phyloP scores from a whole-genome alignment of 2,329 filamentous ascomycete genomes.

The Epichloe sibirici region DNA sequence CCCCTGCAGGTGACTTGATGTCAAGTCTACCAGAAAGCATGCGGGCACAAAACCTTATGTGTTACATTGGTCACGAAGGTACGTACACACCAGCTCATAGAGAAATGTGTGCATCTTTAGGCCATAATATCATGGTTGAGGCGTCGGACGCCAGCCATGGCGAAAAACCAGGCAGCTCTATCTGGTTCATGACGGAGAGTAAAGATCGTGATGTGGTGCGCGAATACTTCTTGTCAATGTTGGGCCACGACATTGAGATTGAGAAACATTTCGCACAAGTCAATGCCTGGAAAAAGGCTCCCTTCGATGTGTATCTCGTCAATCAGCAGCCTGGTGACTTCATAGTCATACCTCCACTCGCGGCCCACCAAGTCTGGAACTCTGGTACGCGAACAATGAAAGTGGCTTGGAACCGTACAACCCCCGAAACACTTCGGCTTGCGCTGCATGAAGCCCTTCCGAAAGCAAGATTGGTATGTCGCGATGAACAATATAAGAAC shows the following conservation, averaged over 20 bases:
- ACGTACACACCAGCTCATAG: constrained; percentile 92
- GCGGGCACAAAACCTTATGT: constrained; percentile 95
- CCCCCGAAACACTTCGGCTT: constrained; percentile 81
- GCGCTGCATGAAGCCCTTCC: constrained; percentile 80
- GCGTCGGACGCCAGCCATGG: constrained; percentile 62
- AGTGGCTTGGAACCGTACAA: constrained; percentile 94
- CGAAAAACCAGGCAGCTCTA: constrained; percentile 74
- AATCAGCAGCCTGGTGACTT: constrained; percentile 87
- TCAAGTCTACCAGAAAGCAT: constrained; percentile 76
- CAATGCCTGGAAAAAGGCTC: constrained; percentile 89
- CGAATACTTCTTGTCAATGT: constrained; percentile 84
- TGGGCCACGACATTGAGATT: constrained; percentile 93
- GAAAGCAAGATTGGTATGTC: constrained; percentile 79
- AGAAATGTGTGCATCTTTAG: constrained; percentile 94
- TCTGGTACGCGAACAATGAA: constrained; percentile 92
- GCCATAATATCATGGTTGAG: constrained; percentile 98
- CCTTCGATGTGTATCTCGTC: constrained; percentile 84
- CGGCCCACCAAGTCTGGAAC: constrained; percentile 97
- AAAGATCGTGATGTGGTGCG: constrained; percentile 83
- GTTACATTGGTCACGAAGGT: constrained; percentile 93
- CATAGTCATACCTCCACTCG: constrained; percentile 82
- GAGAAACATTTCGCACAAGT: constrained; percentile 95
- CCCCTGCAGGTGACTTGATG: constrained; percentile 83
- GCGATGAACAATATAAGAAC: constrained; percentile 98
- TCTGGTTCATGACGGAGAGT: constrained; percentile 98